These are phyloP conservation scores for Bimuria novae-zelandiae DNA, from an alignment of 2,329 filamentous ascomycete genomes.

Conservation along the genomic window DNA sequence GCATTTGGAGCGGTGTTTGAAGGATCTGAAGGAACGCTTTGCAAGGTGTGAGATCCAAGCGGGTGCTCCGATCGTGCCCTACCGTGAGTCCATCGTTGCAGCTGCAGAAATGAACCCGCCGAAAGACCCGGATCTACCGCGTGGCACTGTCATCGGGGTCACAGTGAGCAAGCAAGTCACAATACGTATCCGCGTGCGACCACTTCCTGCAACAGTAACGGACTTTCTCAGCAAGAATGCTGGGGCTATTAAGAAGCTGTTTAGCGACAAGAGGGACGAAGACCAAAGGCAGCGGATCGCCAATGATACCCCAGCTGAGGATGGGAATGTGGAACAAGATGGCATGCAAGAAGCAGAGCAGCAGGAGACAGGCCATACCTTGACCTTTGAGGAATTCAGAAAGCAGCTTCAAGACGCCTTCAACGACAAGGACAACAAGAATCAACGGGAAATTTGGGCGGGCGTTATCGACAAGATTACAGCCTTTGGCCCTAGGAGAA, in stretches of 20 bases:
- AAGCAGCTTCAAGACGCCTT: conserved; percentile 71
- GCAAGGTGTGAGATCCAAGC: conserved; percentile 94
- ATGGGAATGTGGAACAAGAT: conserved; percentile 56
- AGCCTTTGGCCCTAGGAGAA: conserved; percentile 85
- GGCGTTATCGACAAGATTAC: conserved; percentile 77
- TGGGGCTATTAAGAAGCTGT: conserved; percentile 76
- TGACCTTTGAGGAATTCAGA: conserved; percentile 79
- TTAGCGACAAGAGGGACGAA: conserved; percentile 68
- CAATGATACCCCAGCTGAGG: conserved; percentile 42
- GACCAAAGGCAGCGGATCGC: conserved; percentile 46
- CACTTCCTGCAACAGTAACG: conserved; percentile 76
- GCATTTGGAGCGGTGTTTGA: conserved; percentile 90
- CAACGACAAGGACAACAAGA: conserved; percentile 71
- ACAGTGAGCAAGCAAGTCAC: conserved; percentile 87
- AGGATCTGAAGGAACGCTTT: conserved; percentile 89
- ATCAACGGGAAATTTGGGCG: conserved; percentile 76
- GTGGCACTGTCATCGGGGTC: conserved; percentile 75
- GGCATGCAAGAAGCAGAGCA: conserved; percentile 57
- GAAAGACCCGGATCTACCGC: conserved; percentile 80
- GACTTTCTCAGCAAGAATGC: conserved; percentile 84
- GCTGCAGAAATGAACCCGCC: conserved; percentile 91
- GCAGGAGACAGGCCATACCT: conserved; percentile 59
- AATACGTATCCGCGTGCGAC: conserved; percentile 75
- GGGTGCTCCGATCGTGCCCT: conserved; percentile 92
- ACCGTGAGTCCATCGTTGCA: conserved; percentile 86